Evolutionary conservation across 306 rosid genomes (phyloP), one percentile per base, ranked within the genome.

Genomic region (Begonia fuchsioides): DNA sequence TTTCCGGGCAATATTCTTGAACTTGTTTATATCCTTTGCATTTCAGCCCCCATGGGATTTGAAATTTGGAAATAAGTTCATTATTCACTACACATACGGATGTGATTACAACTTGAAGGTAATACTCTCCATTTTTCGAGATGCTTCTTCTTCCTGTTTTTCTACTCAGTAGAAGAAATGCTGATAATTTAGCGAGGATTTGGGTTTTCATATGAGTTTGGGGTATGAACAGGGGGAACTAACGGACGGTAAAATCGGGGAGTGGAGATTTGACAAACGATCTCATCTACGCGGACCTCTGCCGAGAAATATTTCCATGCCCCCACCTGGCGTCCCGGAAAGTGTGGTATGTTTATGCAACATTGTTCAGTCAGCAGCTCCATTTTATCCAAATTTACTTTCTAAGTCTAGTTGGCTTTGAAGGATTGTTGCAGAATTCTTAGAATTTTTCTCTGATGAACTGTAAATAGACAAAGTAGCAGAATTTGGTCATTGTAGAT

Each of bases 21-120:
- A 26, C 35, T 26, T 26, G 8, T 26, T 26, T 26, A 5, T 26
- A 26, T 26, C 35, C 35, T 26, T 26, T 26, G 0, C 35, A 26
- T 76, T 77, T 72, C 93, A 92, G 98, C 98, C 98, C 20, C 98
- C 98, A 8, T 92, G 85, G 85, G 98, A 92, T 70, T 58, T 68
- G 52, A 87, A 77, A 48, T 75, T 76, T 49, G 53, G 32, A 51
- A 82, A 79, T 32, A 92, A 63, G 66, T 92, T 58, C 57, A 85
- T 85, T 39, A 72, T 92, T 49, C 98, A 92, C 62, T 92, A 79
- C 61, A 85, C 98, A 38, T 92, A 85, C 45, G 98, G 94, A 41
- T 82, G 94, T 63, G 94, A 85, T 78, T 92, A 75, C 70, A 82
- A 61, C 78, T 43, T 81, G 11, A 85, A 85, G 96, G 98, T 85